Evolutionary conservation across 768 basidiomycete genomes (phyloP).

Genomic region (Trametes cubensis): DNA sequence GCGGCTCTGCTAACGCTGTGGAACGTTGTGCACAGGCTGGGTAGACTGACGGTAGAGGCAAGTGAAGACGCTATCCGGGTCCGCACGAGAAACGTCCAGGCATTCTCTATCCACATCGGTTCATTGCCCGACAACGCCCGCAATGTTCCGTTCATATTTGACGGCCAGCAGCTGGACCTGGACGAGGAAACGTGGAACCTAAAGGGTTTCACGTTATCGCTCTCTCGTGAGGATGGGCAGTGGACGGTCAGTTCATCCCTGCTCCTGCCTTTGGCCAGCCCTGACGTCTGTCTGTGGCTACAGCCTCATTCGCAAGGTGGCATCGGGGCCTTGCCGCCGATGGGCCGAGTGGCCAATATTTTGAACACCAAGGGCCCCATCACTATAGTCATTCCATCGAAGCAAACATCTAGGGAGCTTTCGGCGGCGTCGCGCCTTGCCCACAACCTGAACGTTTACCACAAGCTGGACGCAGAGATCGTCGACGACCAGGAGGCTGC

Average conservation of each 20-base stretch:
- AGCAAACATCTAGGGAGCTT: conserved; percentile 38
- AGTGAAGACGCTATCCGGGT: conserved; percentile 13
- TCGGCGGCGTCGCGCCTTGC: conserved; percentile 67
- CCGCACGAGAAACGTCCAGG: conserved; percentile 32
- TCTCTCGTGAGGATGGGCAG: conserved; percentile 5
- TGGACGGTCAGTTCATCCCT: conserved; percentile 15
- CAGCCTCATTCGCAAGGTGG: conserved; percentile 11
- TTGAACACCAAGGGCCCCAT: conserved; percentile 58
- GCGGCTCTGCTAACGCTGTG: no score
- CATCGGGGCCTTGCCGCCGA: conserved; percentile 27
- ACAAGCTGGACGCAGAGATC: conserved; percentile 70
- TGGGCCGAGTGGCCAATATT: conserved; percentile 68
- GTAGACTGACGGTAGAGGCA: conserved; percentile 38
- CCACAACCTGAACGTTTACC: conserved; percentile 67
- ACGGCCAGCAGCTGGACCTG: conserved; percentile 10
- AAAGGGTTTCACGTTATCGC: background rate
- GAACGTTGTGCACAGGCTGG: conserved; percentile 35
- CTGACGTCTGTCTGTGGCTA: background rate
- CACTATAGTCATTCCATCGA: conserved; percentile 53
- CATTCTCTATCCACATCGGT: conserved; percentile 26
- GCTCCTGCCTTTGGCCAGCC: background rate
- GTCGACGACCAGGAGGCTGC: conserved; percentile 45
- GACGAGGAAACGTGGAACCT: conserved; percentile 9
- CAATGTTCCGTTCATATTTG: background rate
- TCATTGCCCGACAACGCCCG: background rate